Evolutionary conservation across 192 early-diverging fungal genomes (phyloP).

Genomic region (Coemansia sp.): DNA sequence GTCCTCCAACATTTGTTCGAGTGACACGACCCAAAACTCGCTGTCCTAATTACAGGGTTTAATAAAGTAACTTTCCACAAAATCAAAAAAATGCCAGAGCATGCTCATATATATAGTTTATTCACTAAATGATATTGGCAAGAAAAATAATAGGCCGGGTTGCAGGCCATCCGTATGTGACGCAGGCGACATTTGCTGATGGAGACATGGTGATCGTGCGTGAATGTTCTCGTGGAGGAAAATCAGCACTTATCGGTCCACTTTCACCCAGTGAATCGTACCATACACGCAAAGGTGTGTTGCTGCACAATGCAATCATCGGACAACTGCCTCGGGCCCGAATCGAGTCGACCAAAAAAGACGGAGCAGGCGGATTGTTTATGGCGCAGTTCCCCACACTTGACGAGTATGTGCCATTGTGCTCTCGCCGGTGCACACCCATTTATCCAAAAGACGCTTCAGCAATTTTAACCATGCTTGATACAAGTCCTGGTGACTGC

Average conservation of each 20-base stretch:
- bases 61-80: no score
- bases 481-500: constrained; percentile 56
- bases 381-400: constrained; percentile 44
- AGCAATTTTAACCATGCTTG: constrained; percentile 55
- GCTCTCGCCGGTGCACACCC: constrained; percentile 43
- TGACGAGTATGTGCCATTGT: constrained; percentile 26
- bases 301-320: constrained; percentile 30
- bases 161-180: background rate
- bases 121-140: background rate
- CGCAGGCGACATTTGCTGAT: constrained; percentile 1
- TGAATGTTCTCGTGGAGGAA: constrained; percentile 21
- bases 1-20: no score
- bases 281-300: constrained; percentile 14
- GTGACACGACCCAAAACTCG: no score
- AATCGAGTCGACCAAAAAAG: constrained; percentile 4
- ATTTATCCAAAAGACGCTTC: constrained; percentile 70
- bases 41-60: no score
- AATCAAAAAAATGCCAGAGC: constrained; percentile 44
- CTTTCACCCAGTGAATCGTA: background rate
- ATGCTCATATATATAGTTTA: constrained; percentile 70
- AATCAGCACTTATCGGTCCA: constrained; percentile 25
- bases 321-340: constrained; percentile 24
- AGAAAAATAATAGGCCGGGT: background rate
- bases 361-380: constrained; percentile 12
- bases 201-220: constrained; percentile 46